These are phyloP conservation scores for Candida manassasensis DNA, from an alignment of 805 yeast genomes.

Conservation along the genomic window DNA sequence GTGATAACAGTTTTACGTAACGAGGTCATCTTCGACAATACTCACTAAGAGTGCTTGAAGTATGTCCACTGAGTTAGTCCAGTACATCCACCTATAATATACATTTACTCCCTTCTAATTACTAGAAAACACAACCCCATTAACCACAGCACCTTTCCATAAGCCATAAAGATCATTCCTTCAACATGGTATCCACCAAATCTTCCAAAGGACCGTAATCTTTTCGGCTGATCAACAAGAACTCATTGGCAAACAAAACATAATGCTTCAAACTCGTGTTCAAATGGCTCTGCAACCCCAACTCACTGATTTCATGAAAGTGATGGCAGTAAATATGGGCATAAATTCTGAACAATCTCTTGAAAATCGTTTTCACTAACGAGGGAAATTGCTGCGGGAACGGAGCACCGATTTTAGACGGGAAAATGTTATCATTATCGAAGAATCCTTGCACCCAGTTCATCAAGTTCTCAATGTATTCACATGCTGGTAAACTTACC, in stretches of 20 bases:
- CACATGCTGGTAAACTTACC: conserved; percentile 87
- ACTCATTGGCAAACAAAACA: conserved; percentile 81
- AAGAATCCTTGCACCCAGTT: conserved; percentile 91
- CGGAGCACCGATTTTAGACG: conserved; percentile 85
- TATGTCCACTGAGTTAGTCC: too few relatives aligned
- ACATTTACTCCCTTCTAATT: neutral
- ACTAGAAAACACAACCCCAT: too few relatives aligned
- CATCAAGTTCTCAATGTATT: conserved; percentile 89
- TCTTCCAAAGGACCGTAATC: conserved; percentile 93
- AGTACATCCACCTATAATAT: conserved; percentile 1
- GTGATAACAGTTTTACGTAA: too few relatives aligned
- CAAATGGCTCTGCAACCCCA: conserved; percentile 87
- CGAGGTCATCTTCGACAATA: too few relatives aligned
- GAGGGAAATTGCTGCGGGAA: conserved; percentile 81
- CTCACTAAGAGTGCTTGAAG: too few relatives aligned
- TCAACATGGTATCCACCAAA: conserved; percentile 65
- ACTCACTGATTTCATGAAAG: conserved; percentile 88
- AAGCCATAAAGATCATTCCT: too few relatives aligned
- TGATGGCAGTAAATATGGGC: conserved; percentile 98
- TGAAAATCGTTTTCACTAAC: conserved; percentile 79
- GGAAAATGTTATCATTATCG: conserved; percentile 87
- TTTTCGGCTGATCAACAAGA: conserved; percentile 65
- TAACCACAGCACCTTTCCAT: too few relatives aligned
- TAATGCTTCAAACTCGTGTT: conserved; percentile 95
- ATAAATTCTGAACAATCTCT: conserved; percentile 87